Percentiles rank a stretch among this genome's conserved stretches.
phyloP scores from a whole-genome alignment of 2,329 filamentous ascomycete species.

The Xylaria polymorpha region DNA sequence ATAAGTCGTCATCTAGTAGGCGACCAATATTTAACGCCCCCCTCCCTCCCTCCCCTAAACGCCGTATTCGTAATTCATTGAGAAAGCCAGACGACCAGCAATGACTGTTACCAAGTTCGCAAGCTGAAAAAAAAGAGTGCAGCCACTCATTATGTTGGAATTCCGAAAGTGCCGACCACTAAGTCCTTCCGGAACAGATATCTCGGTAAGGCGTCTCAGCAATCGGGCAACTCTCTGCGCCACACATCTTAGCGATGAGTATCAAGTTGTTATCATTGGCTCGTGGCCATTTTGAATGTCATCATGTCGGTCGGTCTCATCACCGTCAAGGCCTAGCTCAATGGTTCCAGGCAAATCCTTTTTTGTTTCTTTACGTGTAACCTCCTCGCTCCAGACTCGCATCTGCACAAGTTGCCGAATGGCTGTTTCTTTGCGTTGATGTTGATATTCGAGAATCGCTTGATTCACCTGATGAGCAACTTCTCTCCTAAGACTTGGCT shows the following conservation, averaged over 20 bases:
- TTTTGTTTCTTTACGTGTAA: slow-evolving; percentile 59
- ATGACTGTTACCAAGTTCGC: neutral
- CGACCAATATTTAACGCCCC: neutral
- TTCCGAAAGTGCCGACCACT: neutral
- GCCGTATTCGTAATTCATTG: slow-evolving; percentile 23
- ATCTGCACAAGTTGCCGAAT: slow-evolving; percentile 84
- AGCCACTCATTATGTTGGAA: neutral
- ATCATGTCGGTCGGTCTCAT: slow-evolving; percentile 42
- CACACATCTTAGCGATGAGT: neutral
- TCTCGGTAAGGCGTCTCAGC: neutral
- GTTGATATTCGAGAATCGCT: slow-evolving; percentile 81
- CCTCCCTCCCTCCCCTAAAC: slow-evolving; percentile 10
- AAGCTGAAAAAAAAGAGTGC: neutral
- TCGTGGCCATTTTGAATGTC: slow-evolving; percentile 56
- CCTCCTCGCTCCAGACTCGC: slow-evolving; percentile 84
- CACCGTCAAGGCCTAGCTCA: slow-evolving; percentile 54
- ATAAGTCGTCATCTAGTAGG: neutral
- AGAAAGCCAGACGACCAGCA: neutral
- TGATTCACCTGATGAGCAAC: slow-evolving; percentile 93
- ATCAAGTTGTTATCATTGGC: slow-evolving; percentile 64
- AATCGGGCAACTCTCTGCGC: neutral
- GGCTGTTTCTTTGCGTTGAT: slow-evolving; percentile 79
- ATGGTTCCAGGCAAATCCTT: slow-evolving; percentile 56
- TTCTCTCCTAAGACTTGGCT: slow-evolving; percentile 80
- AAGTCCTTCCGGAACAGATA: neutral